Evolutionary conservation across 78 protist genomes (phyloP).

Genomic region (Dictyostelium capitatum): DNA sequence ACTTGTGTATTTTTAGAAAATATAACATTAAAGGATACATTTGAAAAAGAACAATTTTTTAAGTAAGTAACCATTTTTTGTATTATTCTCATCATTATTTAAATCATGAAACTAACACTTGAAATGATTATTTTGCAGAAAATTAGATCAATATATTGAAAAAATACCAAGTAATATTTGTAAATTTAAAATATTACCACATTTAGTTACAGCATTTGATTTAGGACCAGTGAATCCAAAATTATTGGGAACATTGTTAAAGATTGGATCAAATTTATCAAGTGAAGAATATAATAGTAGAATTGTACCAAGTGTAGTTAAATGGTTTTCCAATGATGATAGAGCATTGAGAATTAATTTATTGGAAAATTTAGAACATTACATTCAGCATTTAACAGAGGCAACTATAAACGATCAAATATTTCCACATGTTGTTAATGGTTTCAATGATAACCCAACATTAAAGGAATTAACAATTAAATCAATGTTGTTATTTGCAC

Average conservation of each 20-base stretch:
- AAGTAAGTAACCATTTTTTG: conserved; percentile 15
- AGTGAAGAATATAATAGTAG: conserved; percentile 74
- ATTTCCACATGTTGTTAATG: conserved; percentile 85
- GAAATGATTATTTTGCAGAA: too few relatives aligned
- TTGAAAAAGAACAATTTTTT: conserved; percentile 88
- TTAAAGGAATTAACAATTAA: conserved; percentile 85
- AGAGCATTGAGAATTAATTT: conserved; percentile 85
- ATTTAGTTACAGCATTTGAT: conserved; percentile 83
- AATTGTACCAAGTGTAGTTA: conserved; percentile 75
- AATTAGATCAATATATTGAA: conserved; percentile 74
- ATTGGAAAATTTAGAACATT: conserved; percentile 84
- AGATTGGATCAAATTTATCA: conserved; percentile 81
- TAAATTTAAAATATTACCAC: conserved; percentile 88
- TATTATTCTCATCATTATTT: not conserved
- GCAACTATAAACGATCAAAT: conserved; percentile 75
- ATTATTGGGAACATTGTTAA: conserved; percentile 76
- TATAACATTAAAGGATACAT: conserved; percentile 82
- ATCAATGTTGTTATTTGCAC: conserved; percentile 84
- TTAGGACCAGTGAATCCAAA: conserved; percentile 78
- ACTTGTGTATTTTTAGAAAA: conserved; percentile 82
- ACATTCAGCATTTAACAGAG: conserved; percentile 70
- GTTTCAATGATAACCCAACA: conserved; percentile 71
- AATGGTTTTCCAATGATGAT: conserved; percentile 88
- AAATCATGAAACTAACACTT: too few relatives aligned
- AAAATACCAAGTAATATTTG: conserved; percentile 74